Evolutionary conservation across 352 stramenopile genomes (phyloP).

Genomic region (Phytophthora gonapodyides): DNA sequence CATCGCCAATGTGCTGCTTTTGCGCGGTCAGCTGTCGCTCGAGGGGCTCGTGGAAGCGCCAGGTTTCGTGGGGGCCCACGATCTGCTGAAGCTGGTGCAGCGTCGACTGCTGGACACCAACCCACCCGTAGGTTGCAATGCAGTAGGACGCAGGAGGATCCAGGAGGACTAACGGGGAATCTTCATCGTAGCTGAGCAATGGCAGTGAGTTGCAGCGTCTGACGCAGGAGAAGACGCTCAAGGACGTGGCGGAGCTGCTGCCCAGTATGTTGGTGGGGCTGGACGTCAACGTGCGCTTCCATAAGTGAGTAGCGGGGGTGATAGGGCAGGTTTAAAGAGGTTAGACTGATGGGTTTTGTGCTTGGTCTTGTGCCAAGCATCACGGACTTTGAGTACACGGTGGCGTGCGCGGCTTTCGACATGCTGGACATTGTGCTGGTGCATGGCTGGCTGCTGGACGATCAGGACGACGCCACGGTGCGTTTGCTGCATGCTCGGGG

Average conservation of each 20-base stretch:
- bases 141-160: conserved; percentile 1
- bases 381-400: conserved; percentile 96
- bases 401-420: conserved; percentile 95
- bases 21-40: conserved; percentile 90
- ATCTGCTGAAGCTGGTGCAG: conserved; percentile 93
- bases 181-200: conserved; percentile 40
- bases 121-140: conserved; percentile 42
- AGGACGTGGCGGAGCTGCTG: conserved; percentile 92
- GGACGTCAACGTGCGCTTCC: conserved; percentile 99
- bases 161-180: conserved; percentile 7
- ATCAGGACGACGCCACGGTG: conserved; percentile 86
- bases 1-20: conserved; percentile 95
- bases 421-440: conserved; percentile 95
- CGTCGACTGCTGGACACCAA: conserved; percentile 88
- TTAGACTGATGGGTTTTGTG: conserved; percentile 2
- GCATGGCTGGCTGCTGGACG: conserved; percentile 98
- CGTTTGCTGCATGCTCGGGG: neutral
- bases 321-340: neutral
- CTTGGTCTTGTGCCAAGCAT: conserved; percentile 45
- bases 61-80: conserved; percentile 84
- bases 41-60: conserved; percentile 52
- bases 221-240: conserved; percentile 85
- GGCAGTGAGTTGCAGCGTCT: conserved; percentile 61
- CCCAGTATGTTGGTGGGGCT: conserved; percentile 95
- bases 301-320: conserved; percentile 47